Conservation (phyloP, 2,329 filamentous ascomycete genomes). For the Leptographium flavum region DNA sequence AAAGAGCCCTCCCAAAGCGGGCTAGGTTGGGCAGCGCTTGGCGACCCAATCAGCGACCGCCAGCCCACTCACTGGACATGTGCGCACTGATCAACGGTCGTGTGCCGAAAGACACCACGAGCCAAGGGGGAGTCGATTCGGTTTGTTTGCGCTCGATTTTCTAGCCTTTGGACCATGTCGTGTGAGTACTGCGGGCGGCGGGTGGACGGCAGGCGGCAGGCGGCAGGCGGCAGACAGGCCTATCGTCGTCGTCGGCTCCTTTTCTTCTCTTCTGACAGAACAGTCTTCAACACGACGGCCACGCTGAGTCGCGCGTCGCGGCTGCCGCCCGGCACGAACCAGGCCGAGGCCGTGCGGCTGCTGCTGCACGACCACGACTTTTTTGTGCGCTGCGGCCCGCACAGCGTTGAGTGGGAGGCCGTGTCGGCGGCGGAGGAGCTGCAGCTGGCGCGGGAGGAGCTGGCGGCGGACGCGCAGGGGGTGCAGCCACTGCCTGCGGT, state of each 20-base stretch:
- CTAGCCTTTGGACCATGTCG: too few relatives aligned
- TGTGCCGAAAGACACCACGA: too few relatives aligned
- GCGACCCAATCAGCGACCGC: neutral
- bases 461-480: conserved; percentile 11
- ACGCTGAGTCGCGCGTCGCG: conserved; percentile 27
- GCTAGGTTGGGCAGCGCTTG: too few relatives aligned
- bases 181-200: too few relatives aligned
- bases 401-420: conserved; percentile 28
- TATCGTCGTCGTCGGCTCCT: too few relatives aligned
- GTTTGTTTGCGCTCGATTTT: neutral
- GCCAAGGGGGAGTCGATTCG: neutral
- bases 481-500: conserved; percentile 7
- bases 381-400: conserved; percentile 38
- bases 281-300: conserved; percentile 26
- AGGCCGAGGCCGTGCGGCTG: conserved; percentile 24
- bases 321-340: conserved; percentile 24
- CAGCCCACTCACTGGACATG: neutral
- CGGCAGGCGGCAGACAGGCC: too few relatives aligned
- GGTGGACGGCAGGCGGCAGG: too few relatives aligned
- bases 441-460: conserved; percentile 17
- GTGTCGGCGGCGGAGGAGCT: conserved; percentile 16
- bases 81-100: too few relatives aligned
- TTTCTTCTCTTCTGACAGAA: neutral
- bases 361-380: conserved; percentile 38
- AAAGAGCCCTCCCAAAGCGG: neutral